Evolutionary conservation across 2,329 filamentous ascomycete species (phyloP).

Genomic region (Colletotrichum abscissum): DNA sequence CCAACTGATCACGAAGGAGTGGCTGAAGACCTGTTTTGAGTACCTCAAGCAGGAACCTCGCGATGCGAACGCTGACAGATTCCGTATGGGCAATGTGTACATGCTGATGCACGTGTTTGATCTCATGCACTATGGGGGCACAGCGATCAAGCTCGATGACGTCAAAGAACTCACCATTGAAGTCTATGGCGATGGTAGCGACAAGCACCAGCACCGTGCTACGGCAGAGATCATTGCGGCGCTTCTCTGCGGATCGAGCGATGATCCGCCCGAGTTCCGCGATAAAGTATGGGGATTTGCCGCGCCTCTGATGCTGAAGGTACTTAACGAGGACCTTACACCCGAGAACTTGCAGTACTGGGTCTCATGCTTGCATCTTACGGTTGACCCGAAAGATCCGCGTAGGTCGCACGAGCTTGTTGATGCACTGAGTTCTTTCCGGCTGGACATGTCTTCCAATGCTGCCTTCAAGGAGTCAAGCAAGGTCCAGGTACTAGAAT

Average conservation of each 20-base stretch:
- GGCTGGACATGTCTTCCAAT: slow-evolving; percentile 93
- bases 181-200: slow-evolving; percentile 91
- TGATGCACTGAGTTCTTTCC: slow-evolving; percentile 84
- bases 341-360: slow-evolving; percentile 96
- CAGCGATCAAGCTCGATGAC: slow-evolving; percentile 84
- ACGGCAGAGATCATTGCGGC: slow-evolving; percentile 94
- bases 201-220: slow-evolving; percentile 97
- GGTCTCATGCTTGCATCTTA: slow-evolving; percentile 91
- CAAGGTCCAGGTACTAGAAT: slow-evolving; percentile 91
- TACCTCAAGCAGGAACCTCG: slow-evolving; percentile 97
- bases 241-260: slow-evolving; percentile 82
- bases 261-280: slow-evolving; percentile 79
- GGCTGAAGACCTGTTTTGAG: slow-evolving; percentile 89
- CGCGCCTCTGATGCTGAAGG: slow-evolving; percentile 85
- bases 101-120: slow-evolving; percentile 92
- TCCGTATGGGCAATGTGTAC: slow-evolving; percentile 88
- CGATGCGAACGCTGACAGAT: slow-evolving; percentile 83
- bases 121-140: slow-evolving; percentile 83
- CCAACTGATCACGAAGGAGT: slow-evolving; percentile 80
- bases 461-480: slow-evolving; percentile 99
- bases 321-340: slow-evolving; percentile 92
- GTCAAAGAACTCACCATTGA: slow-evolving; percentile 82
- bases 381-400: slow-evolving; percentile 90
- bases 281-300: slow-evolving; percentile 88
- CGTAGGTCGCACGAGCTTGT: slow-evolving; percentile 88